phyloP scores from a whole-genome alignment of 305 asterid genomes.

The Fraxinus angustifolia region DNA sequence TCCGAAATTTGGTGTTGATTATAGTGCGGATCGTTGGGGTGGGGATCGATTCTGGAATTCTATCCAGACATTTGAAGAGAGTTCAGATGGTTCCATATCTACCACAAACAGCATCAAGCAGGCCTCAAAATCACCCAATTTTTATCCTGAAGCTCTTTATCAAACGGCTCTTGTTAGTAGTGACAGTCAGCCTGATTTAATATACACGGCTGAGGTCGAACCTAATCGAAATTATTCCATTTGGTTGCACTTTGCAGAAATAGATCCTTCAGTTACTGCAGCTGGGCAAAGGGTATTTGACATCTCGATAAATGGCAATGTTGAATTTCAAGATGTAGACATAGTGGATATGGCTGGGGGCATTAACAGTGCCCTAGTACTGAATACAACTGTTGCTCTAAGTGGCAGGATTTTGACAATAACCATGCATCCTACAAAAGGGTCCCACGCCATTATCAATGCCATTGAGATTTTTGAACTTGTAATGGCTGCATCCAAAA shows the following conservation, averaged over 20 bases:
- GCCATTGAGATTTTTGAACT: conserved; percentile 87
- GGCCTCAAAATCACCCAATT: conserved; percentile 63
- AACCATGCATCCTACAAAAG: conserved; percentile 62
- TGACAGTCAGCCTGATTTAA: conserved; percentile 54
- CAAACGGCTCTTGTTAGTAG: conserved; percentile 65
- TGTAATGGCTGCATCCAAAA: conserved; percentile 73
- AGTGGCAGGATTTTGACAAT: conserved; percentile 85
- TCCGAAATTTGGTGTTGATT: conserved; percentile 70
- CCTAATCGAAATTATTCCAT: conserved; percentile 77
- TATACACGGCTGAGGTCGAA: conserved; percentile 74
- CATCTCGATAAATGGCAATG: conserved; percentile 65
- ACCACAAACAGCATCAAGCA: conserved; percentile 43
- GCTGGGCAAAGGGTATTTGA: conserved; percentile 77
- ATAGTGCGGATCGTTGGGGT: conserved; percentile 77
- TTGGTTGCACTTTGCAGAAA: conserved; percentile 98
- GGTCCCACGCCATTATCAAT: conserved; percentile 58
- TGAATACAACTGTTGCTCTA: conserved; percentile 66
- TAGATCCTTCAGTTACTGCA: conserved; percentile 60
- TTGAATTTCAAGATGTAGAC: conserved; percentile 50
- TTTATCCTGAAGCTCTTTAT: conserved; percentile 81
- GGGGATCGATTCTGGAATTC: conserved; percentile 89
- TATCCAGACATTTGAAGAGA: conserved; percentile 47
- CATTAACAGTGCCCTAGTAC: conserved; percentile 63
- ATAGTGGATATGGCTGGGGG: conserved; percentile 66
- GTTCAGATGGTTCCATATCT: conserved; percentile 43